Evolutionary conservation across 179 eudicot genomes (phyloP), one percentile per base, ranked within the genome.

Genomic region (Spergularia azorica): DNA sequence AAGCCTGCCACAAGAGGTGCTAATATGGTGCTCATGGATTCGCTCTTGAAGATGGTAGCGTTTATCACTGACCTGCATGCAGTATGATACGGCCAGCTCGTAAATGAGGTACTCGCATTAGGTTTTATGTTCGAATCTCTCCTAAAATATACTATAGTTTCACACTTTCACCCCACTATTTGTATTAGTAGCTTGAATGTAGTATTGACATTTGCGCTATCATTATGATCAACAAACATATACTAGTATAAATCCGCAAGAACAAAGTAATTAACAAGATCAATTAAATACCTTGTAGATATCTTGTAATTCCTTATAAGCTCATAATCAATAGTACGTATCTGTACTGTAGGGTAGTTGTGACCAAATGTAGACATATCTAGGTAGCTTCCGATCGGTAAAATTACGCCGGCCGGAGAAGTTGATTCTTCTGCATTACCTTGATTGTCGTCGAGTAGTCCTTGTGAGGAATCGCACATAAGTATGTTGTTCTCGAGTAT

Each of bases 271-370:
- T 36, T 1, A 36, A 36, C 39, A 36, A 36, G 39, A 36, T 26
- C 32, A 0, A 36, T 36, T 36, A 36, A 36, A 36, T 63, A 63
- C 69, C 50, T 39, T 65, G 39, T 65, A 7, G 3, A 13, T 1
- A 11, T 48, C 69, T 65, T 65, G 69, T 65, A 65, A 65, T 39
- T 39, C 48, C 39, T 65, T 13, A 65, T 13, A 39, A 65, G 20
- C 4, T 65, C 51, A 9, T 36, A 65, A n/a, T 39, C 69, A 9
- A 65, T 18, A 38, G 43, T 9, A 41, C 12, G 17, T 65, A 65
- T 14, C 51, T 7, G 16, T 15, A 50, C 50, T 1, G 16, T 3
- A 38, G 69, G 51, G 18, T 13, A 5, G 39, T 38, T 6, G 12
- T 46, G 4, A 14, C 2, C 39, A 36, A 1, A 36, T 36, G 39